Evolutionary conservation across 768 basidiomycete species (phyloP).

Genomic region (Lactarius vividus): DNA sequence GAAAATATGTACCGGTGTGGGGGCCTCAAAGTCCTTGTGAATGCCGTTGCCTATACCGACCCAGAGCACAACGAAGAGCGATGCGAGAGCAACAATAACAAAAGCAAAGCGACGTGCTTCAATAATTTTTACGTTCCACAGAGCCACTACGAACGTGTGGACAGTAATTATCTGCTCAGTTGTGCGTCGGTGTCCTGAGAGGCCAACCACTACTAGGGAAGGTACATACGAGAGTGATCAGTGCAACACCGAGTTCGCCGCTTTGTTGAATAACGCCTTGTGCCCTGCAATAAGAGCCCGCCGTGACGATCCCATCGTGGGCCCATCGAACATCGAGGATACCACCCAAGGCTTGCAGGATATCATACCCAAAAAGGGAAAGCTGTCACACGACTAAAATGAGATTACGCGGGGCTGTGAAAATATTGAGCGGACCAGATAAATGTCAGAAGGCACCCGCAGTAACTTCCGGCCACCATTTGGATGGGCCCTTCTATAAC

Average conservation of each 20-base stretch:
- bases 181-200: constrained; percentile 30
- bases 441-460: constrained; percentile 40
- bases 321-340: constrained; percentile 41
- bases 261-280: constrained; percentile 43
- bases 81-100: constrained; percentile 10
- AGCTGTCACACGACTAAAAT: constrained; percentile 30
- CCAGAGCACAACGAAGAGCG: constrained; percentile 35
- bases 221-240: constrained; percentile 41
- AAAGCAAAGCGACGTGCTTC: constrained; percentile 31
- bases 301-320: constrained; percentile 35
- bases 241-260: constrained; percentile 43
- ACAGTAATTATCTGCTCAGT: constrained; percentile 33
- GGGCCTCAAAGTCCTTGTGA: constrained; percentile 32
- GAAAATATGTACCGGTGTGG: constrained; percentile 36
- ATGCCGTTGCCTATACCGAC: constrained; percentile 34
- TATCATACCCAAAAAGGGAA: constrained; percentile 34
- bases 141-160: constrained; percentile 40
- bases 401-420: not conserved
- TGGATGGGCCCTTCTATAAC: constrained; percentile 6
- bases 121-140: constrained; percentile 35
- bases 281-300: constrained; percentile 38
- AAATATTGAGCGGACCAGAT: constrained; percentile 36
- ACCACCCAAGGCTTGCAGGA: constrained; percentile 41
- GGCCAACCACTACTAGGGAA: not conserved
- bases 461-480: constrained; percentile 30